These are phyloP conservation scores for Ophiostoma perfectum DNA, from an alignment of 2,329 filamentous ascomycete species.

Conservation along the genomic window DNA sequence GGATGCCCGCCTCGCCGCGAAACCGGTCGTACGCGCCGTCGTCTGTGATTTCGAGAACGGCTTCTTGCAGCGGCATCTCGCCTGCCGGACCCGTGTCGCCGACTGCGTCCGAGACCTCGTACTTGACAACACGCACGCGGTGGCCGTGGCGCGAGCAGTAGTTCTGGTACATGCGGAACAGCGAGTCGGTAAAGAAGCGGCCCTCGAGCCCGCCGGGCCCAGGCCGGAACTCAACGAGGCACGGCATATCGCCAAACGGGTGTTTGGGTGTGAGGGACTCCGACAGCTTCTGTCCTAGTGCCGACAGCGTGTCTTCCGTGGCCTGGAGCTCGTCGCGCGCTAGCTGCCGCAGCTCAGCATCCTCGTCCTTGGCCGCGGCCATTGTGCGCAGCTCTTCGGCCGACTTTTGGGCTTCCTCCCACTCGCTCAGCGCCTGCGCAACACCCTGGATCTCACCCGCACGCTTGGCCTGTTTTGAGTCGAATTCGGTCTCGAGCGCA, in stretches of 20 bases:
- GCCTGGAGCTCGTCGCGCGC: constrained; percentile 74
- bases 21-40: constrained; percentile 75
- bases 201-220: constrained; percentile 90
- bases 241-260: constrained; percentile 83
- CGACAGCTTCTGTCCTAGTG: constrained; percentile 63
- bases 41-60: constrained; percentile 74
- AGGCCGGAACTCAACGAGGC: constrained; percentile 84
- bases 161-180: constrained; percentile 82
- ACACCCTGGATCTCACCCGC: constrained; percentile 57
- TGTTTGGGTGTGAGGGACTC: constrained; percentile 77
- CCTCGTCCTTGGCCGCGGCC: constrained; percentile 48
- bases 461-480: constrained; percentile 53
- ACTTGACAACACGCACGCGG: constrained; percentile 66
- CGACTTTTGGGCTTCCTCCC: constrained; percentile 50
- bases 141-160: constrained; percentile 65
- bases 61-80: constrained; percentile 73
- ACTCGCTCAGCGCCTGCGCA: constrained; percentile 52
- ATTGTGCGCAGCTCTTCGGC: constrained; percentile 50
- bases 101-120: constrained; percentile 66
- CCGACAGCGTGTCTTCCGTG: constrained; percentile 56
- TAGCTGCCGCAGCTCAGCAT: constrained; percentile 68
- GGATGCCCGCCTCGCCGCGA: constrained; percentile 85
- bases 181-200: constrained; percentile 77
- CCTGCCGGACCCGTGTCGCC: constrained; percentile 49
- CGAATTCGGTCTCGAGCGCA: constrained; percentile 50